These are phyloP conservation scores for Xylaria sp. DNA, from an alignment of 2,329 filamentous ascomycete species.

Conservation along the genomic window DNA sequence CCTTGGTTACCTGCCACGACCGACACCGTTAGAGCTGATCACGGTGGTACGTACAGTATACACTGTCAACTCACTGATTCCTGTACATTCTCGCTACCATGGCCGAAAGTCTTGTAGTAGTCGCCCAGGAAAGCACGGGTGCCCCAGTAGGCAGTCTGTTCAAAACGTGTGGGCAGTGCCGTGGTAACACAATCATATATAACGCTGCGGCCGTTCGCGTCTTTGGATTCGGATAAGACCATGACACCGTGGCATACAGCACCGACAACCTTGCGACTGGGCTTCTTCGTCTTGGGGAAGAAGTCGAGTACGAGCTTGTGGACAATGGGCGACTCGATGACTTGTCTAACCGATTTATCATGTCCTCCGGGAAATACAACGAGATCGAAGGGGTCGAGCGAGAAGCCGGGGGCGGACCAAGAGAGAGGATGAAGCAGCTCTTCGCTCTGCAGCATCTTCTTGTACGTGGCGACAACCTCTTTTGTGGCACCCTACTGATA, in stretches of 20 bases:
- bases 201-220: conserved; percentile 57
- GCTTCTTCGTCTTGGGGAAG: conserved; percentile 60
- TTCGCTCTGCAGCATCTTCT: conserved; percentile 55
- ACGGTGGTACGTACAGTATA: neutral
- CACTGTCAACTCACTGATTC: conserved; percentile 52
- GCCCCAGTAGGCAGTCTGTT: conserved; percentile 61
- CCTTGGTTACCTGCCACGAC: conserved; percentile 55
- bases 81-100: conserved; percentile 61
- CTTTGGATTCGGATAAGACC: conserved; percentile 58
- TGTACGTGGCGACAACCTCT: conserved; percentile 56
- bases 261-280: conserved; percentile 56
- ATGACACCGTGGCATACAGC: conserved; percentile 66
- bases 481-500: conserved; percentile 55
- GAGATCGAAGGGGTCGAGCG: conserved; percentile 58
- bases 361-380: conserved; percentile 65
- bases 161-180: conserved; percentile 60
- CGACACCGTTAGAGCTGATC: conserved; percentile 26
- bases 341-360: conserved; percentile 62
- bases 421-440: conserved; percentile 57
- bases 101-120: conserved; percentile 68
- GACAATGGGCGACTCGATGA: conserved; percentile 60
- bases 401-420: conserved; percentile 59
- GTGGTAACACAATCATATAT: conserved; percentile 61
- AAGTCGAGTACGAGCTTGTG: conserved; percentile 58
- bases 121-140: conserved; percentile 62